These are phyloP conservation scores for Didymella glomerata DNA, from an alignment of 2,329 filamentous ascomycete species.

Conservation along the genomic window DNA sequence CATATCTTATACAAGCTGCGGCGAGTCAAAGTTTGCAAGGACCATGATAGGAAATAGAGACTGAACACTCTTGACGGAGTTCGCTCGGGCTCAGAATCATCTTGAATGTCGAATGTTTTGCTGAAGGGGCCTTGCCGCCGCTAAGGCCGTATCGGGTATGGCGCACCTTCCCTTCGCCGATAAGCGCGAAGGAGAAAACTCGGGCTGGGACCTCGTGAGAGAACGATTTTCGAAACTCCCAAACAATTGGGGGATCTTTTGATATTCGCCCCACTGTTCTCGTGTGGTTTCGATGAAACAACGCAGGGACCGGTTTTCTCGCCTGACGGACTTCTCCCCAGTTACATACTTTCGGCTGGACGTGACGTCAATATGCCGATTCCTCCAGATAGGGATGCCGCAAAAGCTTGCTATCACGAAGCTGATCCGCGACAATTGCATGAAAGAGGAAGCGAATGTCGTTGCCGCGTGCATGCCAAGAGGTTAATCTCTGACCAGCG, in stretches of 20 bases:
- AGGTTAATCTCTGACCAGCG: neutral
- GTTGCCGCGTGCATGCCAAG: neutral
- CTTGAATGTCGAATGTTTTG: conserved; percentile 12
- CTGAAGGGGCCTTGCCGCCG: conserved; percentile 4
- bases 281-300: conserved; percentile 10
- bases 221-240: conserved; percentile 12
- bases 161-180: neutral
- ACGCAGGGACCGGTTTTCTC: conserved; percentile 11
- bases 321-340: conserved; percentile 15
- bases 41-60: conserved; percentile 9
- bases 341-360: neutral
- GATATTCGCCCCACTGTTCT: conserved; percentile 18
- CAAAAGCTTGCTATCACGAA: neutral
- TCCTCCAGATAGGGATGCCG: conserved; percentile 1
- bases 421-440: neutral
- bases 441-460: neutral
- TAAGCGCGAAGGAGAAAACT: conserved; percentile 5
- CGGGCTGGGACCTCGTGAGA: conserved; percentile 8
- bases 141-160: conserved; percentile 1
- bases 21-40: conserved; percentile 14
- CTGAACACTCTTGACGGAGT: conserved; percentile 19
- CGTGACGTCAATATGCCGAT: conserved; percentile 16
- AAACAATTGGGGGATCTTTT: conserved; percentile 12
- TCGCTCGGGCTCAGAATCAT: conserved; percentile 23
- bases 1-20: conserved; percentile 15